Evolutionary conservation across 441 rosid genomes (phyloP), one percentile per base, ranked within the genome.

Genomic region (Syzygium syzygioides): DNA sequence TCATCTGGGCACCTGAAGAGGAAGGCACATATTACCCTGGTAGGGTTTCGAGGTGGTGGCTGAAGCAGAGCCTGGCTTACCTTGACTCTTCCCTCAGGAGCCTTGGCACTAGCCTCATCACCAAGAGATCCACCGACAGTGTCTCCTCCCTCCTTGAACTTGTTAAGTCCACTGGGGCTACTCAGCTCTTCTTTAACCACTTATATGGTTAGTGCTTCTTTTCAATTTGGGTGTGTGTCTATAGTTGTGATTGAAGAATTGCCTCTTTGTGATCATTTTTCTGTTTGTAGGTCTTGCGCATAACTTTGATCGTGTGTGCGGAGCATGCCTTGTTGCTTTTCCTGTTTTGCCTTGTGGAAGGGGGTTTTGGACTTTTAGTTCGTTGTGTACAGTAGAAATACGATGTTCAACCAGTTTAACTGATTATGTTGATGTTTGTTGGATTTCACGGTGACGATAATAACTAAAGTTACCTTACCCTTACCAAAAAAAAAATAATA

Each of bases 31-130:
- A 48, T 89, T 88, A 94, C 54, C 99, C 99, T 50, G 99, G 98
- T 71, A 96, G 99, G 89, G 99, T 98, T 32, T 98, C 99, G 18
- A 95, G 99, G 91, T 98, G 99, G 99, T 98, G 99, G 99, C 96
- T 97, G 57, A 98, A 98, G 94, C 94, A 98, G 54, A 98, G 99
- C 91, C 94, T 97, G 91, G 94, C 96, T 91, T 95, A 97, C 89
- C 98, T 98, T 60, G 98, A 96, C 87, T 98, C 98, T 52, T 96
- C 99, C 88, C 92, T 98, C 90, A 95, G 94, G 86, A 96, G 97
- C 86, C 96, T 98, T 86, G 99, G 99, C 55, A 95, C 99, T 91
- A 89, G 80, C 88, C 97, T 98, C 87, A 90, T 98, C 90, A 95
- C 98, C 85, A 98, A 94, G 93, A 95, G 96, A 94, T 97, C 99